Percentiles rank a stretch among this genome's conserved stretches.
Conservation (phyloP, 306 rosid species). For the Styphnolobium japonicum region DNA sequence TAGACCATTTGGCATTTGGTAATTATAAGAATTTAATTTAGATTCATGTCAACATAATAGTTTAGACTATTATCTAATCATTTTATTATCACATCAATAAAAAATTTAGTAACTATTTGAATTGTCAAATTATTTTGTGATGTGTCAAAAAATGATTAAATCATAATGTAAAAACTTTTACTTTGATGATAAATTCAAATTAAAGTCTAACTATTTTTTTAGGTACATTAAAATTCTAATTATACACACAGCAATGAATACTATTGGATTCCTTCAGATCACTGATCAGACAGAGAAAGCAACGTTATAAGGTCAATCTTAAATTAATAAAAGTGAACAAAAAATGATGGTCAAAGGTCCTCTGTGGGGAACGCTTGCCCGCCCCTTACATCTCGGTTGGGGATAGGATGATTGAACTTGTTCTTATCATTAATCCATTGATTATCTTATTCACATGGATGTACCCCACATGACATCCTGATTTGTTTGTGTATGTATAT, state of each 20-base stretch:
- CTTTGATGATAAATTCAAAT: background rate
- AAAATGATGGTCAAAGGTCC: slow-evolving; percentile 24
- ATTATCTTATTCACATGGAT: slow-evolving; percentile 33
- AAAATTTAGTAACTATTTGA: no score
- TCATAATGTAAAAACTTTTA: background rate
- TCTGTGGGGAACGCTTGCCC: slow-evolving; percentile 5
- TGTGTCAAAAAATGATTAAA: no score
- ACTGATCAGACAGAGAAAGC: background rate
- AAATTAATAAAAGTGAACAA: slow-evolving; percentile 3
- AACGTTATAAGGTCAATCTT: slow-evolving; percentile 1
- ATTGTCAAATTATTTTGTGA: no score
- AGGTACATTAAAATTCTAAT: no score
- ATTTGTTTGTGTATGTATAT: background rate
- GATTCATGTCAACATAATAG: no score
- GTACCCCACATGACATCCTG: slow-evolving; percentile 40
- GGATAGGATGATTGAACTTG: slow-evolving; percentile 21
- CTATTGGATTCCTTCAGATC: background rate
- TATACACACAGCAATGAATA: background rate
- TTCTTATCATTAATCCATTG: slow-evolving; percentile 22
- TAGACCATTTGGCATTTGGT: no score
- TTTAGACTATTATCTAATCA: no score
- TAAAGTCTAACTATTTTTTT: no score
- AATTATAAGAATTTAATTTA: no score
- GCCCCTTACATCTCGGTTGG: background rate
- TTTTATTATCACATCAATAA: no score